A percentile compares a stretch with the other conserved stretches of the same genome.
These are phyloP conservation scores for Coemansia sp. DNA, from an alignment of 192 early-diverging fungal species.

Conservation along the genomic window DNA sequence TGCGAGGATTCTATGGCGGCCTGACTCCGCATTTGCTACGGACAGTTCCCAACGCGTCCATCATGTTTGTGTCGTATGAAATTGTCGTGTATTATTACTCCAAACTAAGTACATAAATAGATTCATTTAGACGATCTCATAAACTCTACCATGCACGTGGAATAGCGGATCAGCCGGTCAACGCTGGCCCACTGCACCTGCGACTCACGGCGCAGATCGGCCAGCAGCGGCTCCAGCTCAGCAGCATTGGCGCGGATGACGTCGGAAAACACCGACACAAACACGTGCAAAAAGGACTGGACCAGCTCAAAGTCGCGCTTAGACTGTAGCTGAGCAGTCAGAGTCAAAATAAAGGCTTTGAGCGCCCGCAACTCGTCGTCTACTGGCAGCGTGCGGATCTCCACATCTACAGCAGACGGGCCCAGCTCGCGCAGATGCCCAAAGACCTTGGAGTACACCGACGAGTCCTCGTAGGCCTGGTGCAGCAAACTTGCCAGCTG, in stretches of 20 bases:
- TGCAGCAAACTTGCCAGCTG: conserved; percentile 6
- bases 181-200: conserved; percentile 32
- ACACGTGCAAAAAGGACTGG: conserved; percentile 74
- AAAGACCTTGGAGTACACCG: conserved; percentile 58
- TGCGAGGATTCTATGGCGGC: conserved; percentile 88
- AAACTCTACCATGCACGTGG: conserved; percentile 52
- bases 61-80: conserved; percentile 90
- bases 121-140: conserved; percentile 12
- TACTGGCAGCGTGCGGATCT: conserved; percentile 72
- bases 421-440: conserved; percentile 70
- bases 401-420: conserved; percentile 82
- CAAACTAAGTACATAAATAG: not conserved
- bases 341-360: conserved; percentile 65
- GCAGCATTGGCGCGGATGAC: conserved; percentile 63
- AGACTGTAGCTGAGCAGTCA: conserved; percentile 58
- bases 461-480: conserved; percentile 58
- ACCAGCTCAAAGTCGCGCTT: conserved; percentile 85
- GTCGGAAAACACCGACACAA: conserved; percentile 80
- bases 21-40: conserved; percentile 91
- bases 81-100: conserved; percentile 58
- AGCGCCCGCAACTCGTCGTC: conserved; percentile 64
- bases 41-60: conserved; percentile 93
- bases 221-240: conserved; percentile 50
- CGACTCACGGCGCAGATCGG: conserved; percentile 32
- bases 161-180: conserved; percentile 47